Percentiles rank a stretch among this genome's conserved stretches.
These are phyloP conservation scores for Pholiota microspora DNA, from an alignment of 768 basidiomycete species.

Conservation along the genomic window DNA sequence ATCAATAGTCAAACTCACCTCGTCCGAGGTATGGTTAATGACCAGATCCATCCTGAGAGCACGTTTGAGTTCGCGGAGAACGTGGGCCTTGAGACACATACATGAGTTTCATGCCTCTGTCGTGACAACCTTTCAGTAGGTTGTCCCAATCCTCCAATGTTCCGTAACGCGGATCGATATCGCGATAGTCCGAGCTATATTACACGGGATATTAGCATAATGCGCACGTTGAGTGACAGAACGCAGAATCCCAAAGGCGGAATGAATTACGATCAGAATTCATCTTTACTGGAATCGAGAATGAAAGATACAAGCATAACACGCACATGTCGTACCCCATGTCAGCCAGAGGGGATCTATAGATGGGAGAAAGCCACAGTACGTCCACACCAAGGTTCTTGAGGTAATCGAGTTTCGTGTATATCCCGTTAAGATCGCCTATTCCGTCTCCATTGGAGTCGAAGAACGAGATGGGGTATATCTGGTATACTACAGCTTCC, in stretches of 20 bases:
- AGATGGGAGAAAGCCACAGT: constrained; percentile 73
- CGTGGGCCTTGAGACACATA: constrained; percentile 25
- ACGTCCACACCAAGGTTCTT: constrained; percentile 65
- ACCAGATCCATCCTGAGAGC: constrained; percentile 68
- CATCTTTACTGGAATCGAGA: background rate
- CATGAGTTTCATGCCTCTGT: constrained; percentile 71
- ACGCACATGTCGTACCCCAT: constrained; percentile 74
- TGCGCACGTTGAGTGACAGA: background rate
- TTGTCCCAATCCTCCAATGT: constrained; percentile 60
- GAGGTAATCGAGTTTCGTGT: constrained; percentile 64
- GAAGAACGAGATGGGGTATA: constrained; percentile 68
- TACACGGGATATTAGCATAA: constrained; percentile 1
- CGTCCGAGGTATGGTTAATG: constrained; percentile 70
- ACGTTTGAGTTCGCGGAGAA: background rate
- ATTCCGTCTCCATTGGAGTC: constrained; percentile 72
- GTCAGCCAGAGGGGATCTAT: constrained; percentile 63
- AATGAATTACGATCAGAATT: background rate
- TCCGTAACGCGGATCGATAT: constrained; percentile 65
- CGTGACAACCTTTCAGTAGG: constrained; percentile 51
- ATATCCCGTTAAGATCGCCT: constrained; percentile 70
- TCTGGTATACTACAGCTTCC: constrained; percentile 58
- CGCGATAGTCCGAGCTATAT: constrained; percentile 59
- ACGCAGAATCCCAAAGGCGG: too few relatives aligned
- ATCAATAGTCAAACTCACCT: constrained; percentile 33
- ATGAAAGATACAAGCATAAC: background rate